phyloP scores from a whole-genome alignment of 495 filamentous ascomycete species.

The Astrothelium macrocarpum region DNA sequence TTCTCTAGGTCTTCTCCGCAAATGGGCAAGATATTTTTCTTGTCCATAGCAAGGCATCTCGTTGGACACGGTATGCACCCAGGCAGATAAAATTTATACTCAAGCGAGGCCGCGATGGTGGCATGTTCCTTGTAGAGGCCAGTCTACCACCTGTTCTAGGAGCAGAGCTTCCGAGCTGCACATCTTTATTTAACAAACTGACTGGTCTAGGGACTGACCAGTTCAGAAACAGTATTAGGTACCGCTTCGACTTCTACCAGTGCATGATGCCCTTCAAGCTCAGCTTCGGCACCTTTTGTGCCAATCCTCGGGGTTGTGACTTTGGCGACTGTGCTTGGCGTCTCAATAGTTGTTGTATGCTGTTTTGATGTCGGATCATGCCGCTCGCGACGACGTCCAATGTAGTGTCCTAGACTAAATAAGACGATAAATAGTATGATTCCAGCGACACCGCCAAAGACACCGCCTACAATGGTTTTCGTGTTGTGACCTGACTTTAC shows the following conservation, averaged over 20 bases:
- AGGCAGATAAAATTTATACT: background rate
- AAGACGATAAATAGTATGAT: background rate
- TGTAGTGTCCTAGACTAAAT: background rate
- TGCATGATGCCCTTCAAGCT: background rate
- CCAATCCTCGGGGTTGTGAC: background rate
- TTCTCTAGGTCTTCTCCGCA: no score
- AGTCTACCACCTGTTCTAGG: background rate
- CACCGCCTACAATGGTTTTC: background rate
- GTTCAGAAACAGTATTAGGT: background rate
- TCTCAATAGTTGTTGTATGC: background rate
- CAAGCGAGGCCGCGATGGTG: background rate
- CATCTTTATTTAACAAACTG: background rate
- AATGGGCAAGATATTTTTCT: no score
- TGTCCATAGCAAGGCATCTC: no score
- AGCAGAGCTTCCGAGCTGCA: background rate
- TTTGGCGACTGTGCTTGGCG: background rate
- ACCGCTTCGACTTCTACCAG: background rate
- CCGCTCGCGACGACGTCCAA: background rate
- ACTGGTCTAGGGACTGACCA: background rate
- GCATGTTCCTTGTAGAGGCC: background rate
- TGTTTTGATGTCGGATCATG: background rate
- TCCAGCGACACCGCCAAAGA: background rate
- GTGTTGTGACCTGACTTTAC: background rate
- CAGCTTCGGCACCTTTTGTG: background rate
- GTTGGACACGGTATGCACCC: conserved; percentile 10